phyloP scores from a whole-genome alignment of 495 filamentous ascomycete species.

The Annulohypoxylon maeteangense region DNA sequence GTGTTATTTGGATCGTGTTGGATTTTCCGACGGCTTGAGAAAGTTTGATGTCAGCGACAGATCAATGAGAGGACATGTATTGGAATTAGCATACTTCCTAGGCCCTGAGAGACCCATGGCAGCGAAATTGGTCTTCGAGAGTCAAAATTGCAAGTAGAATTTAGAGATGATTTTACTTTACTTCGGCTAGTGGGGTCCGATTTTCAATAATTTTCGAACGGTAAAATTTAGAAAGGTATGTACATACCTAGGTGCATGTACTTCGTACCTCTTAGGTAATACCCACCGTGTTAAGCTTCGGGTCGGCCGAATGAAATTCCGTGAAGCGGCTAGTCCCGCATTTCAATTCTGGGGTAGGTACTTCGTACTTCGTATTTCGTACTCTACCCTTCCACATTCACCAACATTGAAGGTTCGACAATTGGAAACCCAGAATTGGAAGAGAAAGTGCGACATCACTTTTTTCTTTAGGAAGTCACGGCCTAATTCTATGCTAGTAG shows the following conservation, averaged over 20 bases:
- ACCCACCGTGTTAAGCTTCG: slow-evolving; percentile 14
- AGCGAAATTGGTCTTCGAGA: slow-evolving; percentile 3
- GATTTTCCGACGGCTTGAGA: slow-evolving; percentile 78
- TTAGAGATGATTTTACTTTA: slow-evolving; percentile 11
- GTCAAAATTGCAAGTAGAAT: slow-evolving; percentile 1
- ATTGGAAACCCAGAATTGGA: background rate
- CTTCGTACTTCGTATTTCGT: background rate
- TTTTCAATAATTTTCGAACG: slow-evolving; percentile 29
- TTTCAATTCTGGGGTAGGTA: background rate
- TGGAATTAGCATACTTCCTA: slow-evolving; percentile 66
- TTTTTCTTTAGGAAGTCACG: background rate
- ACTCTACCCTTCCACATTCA: background rate
- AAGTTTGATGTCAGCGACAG: slow-evolving; percentile 37
- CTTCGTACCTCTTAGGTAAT: background rate
- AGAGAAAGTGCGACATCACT: slow-evolving; percentile 16
- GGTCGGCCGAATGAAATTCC: background rate
- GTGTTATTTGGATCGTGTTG: slow-evolving; percentile 94
- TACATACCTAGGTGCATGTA: background rate
- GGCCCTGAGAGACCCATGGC: slow-evolving; percentile 80
- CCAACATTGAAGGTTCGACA: background rate
- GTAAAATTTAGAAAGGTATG: slow-evolving; percentile 18
- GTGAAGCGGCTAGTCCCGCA: background rate
- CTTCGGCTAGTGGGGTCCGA: slow-evolving; percentile 19
- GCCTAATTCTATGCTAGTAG: background rate
- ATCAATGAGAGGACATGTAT: background rate